Evolutionary conservation across 768 basidiomycete genomes (phyloP), one percentile per base, ranked within the genome.

Genomic region (Calocybe indica): DNA sequence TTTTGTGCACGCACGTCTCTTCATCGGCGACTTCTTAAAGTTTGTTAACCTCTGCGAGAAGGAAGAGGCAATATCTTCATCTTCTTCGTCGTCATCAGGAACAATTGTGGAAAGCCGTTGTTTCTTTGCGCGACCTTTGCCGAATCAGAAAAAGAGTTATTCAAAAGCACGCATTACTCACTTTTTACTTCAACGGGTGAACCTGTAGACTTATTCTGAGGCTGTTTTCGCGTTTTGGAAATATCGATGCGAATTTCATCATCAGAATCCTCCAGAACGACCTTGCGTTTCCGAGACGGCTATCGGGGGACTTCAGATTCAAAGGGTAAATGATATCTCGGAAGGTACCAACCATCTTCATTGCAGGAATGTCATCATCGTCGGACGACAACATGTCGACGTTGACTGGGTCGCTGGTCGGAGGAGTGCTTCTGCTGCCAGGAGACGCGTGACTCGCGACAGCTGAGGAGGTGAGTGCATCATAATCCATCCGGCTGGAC

Each of bases 321-420:
- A 15, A 33, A 36, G 47, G 38, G 5, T 15, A n/a, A 28, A 51
- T 11, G 34, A 45, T 39, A 38, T 10, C 3, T 33, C 33, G 22
- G 37, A 37, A 35, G 33, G 42, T 6, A 30, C 45, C 47, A 48
- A 55, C 45, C 51, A 37, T 32, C 51, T 52, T 55, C 52, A 40
- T 56, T 32, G 57, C 56, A 37, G 55, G 54, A 41, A 58, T 55
- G 13, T 61, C 58, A 22, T 74, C 75, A 37, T 75, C 76, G 9
- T 72, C 77, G 31, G 73, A 75, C 6, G 72, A 73, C 42, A 81
- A 52, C 80, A 88, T 82, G 58, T 89, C 87, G 7, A 90, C 75
- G 53, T 91, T 87, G 48, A 89, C 77, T 29, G 78, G 72, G 52
- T 90, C 86, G 53, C 87, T 90, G 2, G 86, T 86, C 0, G 87